A percentile compares a stretch with the other conserved stretches of the same genome.
These are phyloP conservation scores for Purpureocillium takamizusanense DNA, from an alignment of 2,329 filamentous ascomycete genomes.

Conservation along the genomic window DNA sequence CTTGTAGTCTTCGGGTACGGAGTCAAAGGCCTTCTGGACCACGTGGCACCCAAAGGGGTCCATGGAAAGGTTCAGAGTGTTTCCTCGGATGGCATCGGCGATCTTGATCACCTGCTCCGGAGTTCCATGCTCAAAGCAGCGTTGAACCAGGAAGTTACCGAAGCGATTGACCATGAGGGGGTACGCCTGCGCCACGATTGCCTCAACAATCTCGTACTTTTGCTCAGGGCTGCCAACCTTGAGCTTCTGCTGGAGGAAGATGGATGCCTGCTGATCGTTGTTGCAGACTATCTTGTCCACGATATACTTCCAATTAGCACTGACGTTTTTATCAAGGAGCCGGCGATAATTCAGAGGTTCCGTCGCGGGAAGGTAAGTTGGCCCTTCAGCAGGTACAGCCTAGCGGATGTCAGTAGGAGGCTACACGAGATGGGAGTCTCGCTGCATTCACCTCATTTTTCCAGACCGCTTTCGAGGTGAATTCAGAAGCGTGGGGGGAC, in stretches of 20 bases:
- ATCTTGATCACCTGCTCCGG: conserved; percentile 92
- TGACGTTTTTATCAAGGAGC: conserved; percentile 88
- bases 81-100: conserved; percentile 86
- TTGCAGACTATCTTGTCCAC: conserved; percentile 99
- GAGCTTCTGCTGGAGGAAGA: conserved; percentile 97
- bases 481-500: conserved; percentile 67
- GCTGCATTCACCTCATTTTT: conserved; percentile 40
- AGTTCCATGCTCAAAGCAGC: conserved; percentile 97
- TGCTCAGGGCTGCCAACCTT: conserved; percentile 93
- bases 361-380: conserved; percentile 75
- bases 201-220: conserved; percentile 94
- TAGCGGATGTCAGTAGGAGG: conserved; percentile 18
- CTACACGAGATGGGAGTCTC: no score
- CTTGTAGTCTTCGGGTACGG: conserved; percentile 95
- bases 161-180: conserved; percentile 97
- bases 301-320: conserved; percentile 98
- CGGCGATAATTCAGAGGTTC: conserved; percentile 96
- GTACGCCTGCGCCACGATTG: conserved; percentile 91
- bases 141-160: conserved; percentile 95
- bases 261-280: conserved; percentile 97
- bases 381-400: conserved; percentile 44
- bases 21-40: conserved; percentile 97
- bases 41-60: conserved; percentile 98
- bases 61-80: conserved; percentile 92
- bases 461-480: conserved; percentile 50